Conservation (phyloP, 2,329 filamentous ascomycete species). For the Rhynchosporium secalis region DNA sequence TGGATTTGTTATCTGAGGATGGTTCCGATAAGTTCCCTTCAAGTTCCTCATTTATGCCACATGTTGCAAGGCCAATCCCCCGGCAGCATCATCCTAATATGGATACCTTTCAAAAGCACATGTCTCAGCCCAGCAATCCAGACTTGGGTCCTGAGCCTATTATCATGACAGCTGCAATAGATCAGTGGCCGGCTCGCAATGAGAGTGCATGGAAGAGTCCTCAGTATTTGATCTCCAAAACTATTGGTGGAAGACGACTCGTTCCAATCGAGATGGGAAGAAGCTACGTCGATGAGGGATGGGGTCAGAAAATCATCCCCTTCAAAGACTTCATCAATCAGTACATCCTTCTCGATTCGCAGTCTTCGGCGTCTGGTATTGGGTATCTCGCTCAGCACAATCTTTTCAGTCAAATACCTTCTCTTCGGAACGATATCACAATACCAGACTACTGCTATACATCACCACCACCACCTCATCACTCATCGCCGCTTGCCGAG, state of each 20-base stretch:
- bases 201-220: conserved; percentile 70
- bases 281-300: conserved; percentile 82
- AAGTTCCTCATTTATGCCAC: conserved; percentile 43
- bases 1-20: neutral
- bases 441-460: conserved; percentile 86
- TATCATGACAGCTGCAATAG: conserved; percentile 65
- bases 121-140: conserved; percentile 47
- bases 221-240: conserved; percentile 70
- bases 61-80: conserved; percentile 45
- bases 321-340: conserved; percentile 68
- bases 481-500: conserved; percentile 46
- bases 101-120: conserved; percentile 60
- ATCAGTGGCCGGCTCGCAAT: conserved; percentile 76
- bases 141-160: conserved; percentile 56
- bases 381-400: conserved; percentile 93
- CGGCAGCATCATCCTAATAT: conserved; percentile 52
- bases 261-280: conserved; percentile 85
- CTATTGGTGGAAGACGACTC: conserved; percentile 73
- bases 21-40: conserved; percentile 26
- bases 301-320: conserved; percentile 78
- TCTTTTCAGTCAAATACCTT: conserved; percentile 79
- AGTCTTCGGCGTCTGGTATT: conserved; percentile 40
- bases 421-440: conserved; percentile 70
- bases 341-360: conserved; percentile 28
- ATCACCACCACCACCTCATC: conserved; percentile 57